A percentile compares a stretch with the other conserved stretches of the same genome.
Evolutionary conservation across 2,329 filamentous ascomycete genomes (phyloP).

Genomic region (Calonectria ilicicola): DNA sequence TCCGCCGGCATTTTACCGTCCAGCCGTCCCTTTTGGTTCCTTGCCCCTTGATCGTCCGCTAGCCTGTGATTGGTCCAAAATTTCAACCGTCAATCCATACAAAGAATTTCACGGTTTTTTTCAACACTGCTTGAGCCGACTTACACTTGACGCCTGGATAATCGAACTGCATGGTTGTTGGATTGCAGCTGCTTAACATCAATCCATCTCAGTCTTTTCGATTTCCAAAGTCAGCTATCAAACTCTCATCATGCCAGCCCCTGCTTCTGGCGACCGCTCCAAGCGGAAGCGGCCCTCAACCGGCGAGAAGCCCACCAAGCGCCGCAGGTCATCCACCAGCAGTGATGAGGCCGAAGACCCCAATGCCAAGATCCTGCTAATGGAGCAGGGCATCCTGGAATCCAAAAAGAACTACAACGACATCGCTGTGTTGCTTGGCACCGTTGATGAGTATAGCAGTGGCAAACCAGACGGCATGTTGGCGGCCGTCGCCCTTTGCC

Average conservation of each 20-base stretch:
- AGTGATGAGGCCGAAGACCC: slow-evolving; percentile 63
- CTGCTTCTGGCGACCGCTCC: slow-evolving; percentile 44
- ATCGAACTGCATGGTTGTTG: background rate
- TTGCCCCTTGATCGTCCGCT: slow-evolving; percentile 12
- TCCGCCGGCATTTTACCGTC: slow-evolving; percentile 43
- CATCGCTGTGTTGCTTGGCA: slow-evolving; percentile 78
- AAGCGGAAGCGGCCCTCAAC: slow-evolving; percentile 66
- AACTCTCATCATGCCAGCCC: slow-evolving; percentile 42
- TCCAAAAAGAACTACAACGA: slow-evolving; percentile 95
- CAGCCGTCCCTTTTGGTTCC: background rate
- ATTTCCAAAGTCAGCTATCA: background rate
- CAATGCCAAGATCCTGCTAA: slow-evolving; percentile 75
- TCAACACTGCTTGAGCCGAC: slow-evolving; percentile 32
- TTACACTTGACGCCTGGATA: slow-evolving; percentile 23
- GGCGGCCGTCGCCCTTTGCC: slow-evolving; percentile 84
- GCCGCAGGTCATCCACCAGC: slow-evolving; percentile 61
- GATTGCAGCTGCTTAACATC: background rate
- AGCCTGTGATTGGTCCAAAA: slow-evolving; percentile 44
- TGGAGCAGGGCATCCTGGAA: slow-evolving; percentile 86
- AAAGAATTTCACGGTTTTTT: slow-evolving; percentile 48
- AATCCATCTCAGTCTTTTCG: background rate
- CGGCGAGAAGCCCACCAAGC: slow-evolving; percentile 62
- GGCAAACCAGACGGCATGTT: slow-evolving; percentile 68
- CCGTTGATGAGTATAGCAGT: slow-evolving; percentile 59
- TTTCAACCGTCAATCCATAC: slow-evolving; percentile 33